A percentile compares a stretch with the other conserved stretches of the same genome.
Conservation (phyloP, 257 asterid species). For the Solanum habrochaites region DNA sequence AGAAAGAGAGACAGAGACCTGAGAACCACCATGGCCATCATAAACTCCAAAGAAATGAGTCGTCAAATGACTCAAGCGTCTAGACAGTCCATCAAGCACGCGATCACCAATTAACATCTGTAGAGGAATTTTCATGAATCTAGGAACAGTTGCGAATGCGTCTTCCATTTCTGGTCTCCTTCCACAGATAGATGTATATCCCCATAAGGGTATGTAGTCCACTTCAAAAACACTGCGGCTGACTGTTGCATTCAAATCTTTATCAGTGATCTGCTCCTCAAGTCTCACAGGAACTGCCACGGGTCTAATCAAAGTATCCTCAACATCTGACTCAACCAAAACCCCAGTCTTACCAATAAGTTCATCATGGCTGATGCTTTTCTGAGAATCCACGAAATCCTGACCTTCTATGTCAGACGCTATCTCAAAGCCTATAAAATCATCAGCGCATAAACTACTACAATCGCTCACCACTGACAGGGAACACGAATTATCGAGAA, state of each 20-base stretch:
- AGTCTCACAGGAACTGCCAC: slow-evolving; percentile 8
- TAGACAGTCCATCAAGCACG: slow-evolving; percentile 27
- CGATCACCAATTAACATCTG: slow-evolving; percentile 52
- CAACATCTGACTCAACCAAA: slow-evolving; percentile 11
- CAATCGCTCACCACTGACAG: slow-evolving; percentile 72
- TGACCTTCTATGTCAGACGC: slow-evolving; percentile 25
- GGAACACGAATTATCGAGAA: slow-evolving; percentile 49
- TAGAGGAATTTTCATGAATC: slow-evolving; percentile 57
- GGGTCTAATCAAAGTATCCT: slow-evolving; percentile 16
- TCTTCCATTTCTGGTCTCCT: slow-evolving; percentile 99
- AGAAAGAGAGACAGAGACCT: slow-evolving; percentile 31
- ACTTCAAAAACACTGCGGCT: slow-evolving; percentile 73
- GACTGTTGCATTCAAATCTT: slow-evolving; percentile 13
- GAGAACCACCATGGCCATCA: slow-evolving; percentile 98
- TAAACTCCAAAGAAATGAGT: slow-evolving; percentile 94
- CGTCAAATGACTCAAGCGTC: slow-evolving; percentile 55
- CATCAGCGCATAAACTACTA: slow-evolving; percentile 84
- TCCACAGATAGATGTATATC: slow-evolving; percentile 64
- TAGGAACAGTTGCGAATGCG: slow-evolving; percentile 53
- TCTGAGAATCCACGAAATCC: slow-evolving; percentile 24
- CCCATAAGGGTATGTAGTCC: slow-evolving; percentile 89
- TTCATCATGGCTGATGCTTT: slow-evolving; percentile 16
- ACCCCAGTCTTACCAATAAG: slow-evolving; percentile 19
- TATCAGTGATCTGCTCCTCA: slow-evolving; percentile 25
- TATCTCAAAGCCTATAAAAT: slow-evolving; percentile 37